A percentile compares a stretch with the other conserved stretches of the same genome.
phyloP scores from a whole-genome alignment of 1,284 basidiomycete genomes.

The Trichosporon sp. region DNA sequence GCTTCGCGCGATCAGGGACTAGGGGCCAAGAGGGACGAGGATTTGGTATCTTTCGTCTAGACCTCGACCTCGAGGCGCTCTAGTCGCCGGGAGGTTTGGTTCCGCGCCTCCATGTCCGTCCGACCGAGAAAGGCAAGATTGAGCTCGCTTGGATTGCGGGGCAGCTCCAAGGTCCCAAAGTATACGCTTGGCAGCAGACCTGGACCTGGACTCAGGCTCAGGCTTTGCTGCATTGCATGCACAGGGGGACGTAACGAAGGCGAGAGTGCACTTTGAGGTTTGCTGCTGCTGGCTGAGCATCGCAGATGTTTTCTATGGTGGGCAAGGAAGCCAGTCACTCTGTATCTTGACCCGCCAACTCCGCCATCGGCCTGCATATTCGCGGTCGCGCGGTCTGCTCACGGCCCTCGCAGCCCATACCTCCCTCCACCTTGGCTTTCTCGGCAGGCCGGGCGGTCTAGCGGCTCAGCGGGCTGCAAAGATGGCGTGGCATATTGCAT shows the following conservation, averaged over 20 bases:
- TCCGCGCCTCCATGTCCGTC: background rate
- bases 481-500: too few species aligned
- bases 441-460: too few species aligned
- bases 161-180: background rate
- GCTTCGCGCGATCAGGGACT: background rate
- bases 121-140: background rate
- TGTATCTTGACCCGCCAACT: background rate
- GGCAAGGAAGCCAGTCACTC: too few species aligned
- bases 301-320: background rate
- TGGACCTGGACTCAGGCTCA: too few species aligned
- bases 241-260: too few species aligned
- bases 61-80: background rate
- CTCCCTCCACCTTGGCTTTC: background rate
- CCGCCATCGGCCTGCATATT: background rate
- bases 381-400: too few species aligned
- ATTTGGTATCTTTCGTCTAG: background rate
- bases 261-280: too few species aligned
- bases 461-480: too few species aligned
- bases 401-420: background rate
- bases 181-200: too few species aligned
- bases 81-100: background rate
- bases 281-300: too few species aligned
- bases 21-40: background rate
- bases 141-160: too few species aligned
- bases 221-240: too few species aligned